phyloP scores from a whole-genome alignment of 2,329 filamentous ascomycete species.

The Phoma sp. region DNA sequence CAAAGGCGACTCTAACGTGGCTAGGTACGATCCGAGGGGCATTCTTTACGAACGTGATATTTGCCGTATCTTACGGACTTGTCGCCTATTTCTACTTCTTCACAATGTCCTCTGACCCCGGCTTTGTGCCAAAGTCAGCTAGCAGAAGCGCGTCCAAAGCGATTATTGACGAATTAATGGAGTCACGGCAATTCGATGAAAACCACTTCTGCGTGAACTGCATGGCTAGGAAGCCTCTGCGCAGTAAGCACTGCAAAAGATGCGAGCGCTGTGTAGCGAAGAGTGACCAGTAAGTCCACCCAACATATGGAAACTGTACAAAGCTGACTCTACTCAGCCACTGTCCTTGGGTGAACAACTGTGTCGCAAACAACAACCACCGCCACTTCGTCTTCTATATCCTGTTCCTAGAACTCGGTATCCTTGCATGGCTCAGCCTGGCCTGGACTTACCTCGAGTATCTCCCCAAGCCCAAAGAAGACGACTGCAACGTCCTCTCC shows the following conservation, averaged over 20 bases:
- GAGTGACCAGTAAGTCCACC: constrained; percentile 82
- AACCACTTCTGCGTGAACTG: constrained; percentile 91
- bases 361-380: constrained; percentile 93
- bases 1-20: constrained; percentile 37
- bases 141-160: constrained; percentile 89
- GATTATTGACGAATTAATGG: constrained; percentile 85
- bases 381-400: constrained; percentile 95
- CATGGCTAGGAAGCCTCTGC: constrained; percentile 89
- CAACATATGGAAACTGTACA: neutral
- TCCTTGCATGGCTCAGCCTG: constrained; percentile 73
- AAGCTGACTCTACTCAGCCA: constrained; percentile 64
- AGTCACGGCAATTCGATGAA: constrained; percentile 89
- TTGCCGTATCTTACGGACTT: constrained; percentile 67
- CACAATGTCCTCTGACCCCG: constrained; percentile 87
- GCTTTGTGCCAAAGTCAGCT: constrained; percentile 88
- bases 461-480: constrained; percentile 57
- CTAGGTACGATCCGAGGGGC: constrained; percentile 68
- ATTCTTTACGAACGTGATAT: constrained; percentile 79
- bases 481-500: constrained; percentile 76
- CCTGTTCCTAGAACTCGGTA: constrained; percentile 74
- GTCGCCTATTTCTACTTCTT: constrained; percentile 86
- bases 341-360: constrained; percentile 98
- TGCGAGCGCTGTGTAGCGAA: constrained; percentile 94
- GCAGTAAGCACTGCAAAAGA: constrained; percentile 93
- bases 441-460: constrained; percentile 73